Percentiles rank a stretch among this genome's conserved stretches.
These are phyloP conservation scores for Trypanosoma rangeli DNA, from an alignment of 208 protist species.

Conservation along the genomic window DNA sequence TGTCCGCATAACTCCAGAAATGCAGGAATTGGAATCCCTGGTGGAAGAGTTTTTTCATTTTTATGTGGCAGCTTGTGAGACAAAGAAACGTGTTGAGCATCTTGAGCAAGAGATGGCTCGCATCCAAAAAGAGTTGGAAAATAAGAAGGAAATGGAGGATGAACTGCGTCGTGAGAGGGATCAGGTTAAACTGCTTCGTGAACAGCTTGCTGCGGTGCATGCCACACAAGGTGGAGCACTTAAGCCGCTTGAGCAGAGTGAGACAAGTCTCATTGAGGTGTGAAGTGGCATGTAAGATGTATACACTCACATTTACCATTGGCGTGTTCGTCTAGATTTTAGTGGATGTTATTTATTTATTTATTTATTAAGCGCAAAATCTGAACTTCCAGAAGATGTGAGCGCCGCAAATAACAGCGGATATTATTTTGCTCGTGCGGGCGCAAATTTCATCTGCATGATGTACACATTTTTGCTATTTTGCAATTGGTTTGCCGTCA, in stretches of 20 bases:
- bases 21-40: constrained; percentile 69
- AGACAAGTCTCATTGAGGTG: neutral
- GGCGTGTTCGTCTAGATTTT: too few species aligned
- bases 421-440: too few species aligned
- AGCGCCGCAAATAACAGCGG: too few species aligned
- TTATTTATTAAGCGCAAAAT: too few species aligned
- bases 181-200: neutral
- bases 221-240: neutral
- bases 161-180: neutral
- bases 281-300: too few species aligned
- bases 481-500: too few species aligned
- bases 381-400: too few species aligned
- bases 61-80: constrained; percentile 40
- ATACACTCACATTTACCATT: too few species aligned
- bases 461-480: too few species aligned
- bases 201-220: constrained; percentile 2
- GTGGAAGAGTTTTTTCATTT: constrained; percentile 73
- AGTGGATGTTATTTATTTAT: too few species aligned
- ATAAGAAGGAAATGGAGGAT: constrained; percentile 8
- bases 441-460: too few species aligned
- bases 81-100: constrained; percentile 37
- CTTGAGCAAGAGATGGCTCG: constrained; percentile 41
- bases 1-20: constrained; percentile 36
- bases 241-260: neutral
- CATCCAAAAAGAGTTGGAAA: constrained; percentile 6